A percentile compares a stretch with the other conserved stretches of the same genome.
phyloP scores from a whole-genome alignment of 495 filamentous ascomycete species.

The Penicillium cinerascens region DNA sequence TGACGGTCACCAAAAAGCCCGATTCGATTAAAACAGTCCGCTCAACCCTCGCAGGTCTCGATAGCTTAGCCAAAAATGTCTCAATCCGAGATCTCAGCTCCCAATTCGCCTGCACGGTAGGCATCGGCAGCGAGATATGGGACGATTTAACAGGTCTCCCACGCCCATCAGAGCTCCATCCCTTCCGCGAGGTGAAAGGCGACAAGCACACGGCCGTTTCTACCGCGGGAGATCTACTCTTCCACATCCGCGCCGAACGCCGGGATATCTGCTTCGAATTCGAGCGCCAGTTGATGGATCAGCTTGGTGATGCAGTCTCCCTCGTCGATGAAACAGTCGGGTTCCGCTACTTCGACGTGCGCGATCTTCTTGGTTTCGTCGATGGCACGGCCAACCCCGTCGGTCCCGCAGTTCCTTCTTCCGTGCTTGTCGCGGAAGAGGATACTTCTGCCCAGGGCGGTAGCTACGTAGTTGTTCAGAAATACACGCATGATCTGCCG shows the following conservation, averaged over 20 bases:
- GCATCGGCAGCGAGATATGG: constrained; percentile 52
- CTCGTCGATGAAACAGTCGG: constrained; percentile 53
- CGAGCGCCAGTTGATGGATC: constrained; percentile 50
- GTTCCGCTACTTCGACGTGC: constrained; percentile 58
- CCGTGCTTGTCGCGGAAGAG: constrained; percentile 45
- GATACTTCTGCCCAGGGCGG: constrained; percentile 39
- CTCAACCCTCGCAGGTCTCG: constrained; percentile 42
- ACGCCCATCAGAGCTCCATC: constrained; percentile 49
- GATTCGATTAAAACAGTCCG: constrained; percentile 38
- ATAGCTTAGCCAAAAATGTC: constrained; percentile 51
- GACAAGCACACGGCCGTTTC: constrained; percentile 44
- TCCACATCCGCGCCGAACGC: constrained; percentile 56
- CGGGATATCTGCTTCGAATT: constrained; percentile 58
- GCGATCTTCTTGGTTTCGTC: constrained; percentile 58
- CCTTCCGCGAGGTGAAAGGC: constrained; percentile 47
- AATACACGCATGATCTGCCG: constrained; percentile 53
- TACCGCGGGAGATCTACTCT: constrained; percentile 53
- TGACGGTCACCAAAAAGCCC: constrained; percentile 35
- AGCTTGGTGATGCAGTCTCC: constrained; percentile 41
- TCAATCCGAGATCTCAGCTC: constrained; percentile 48
- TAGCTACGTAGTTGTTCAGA: constrained; percentile 57
- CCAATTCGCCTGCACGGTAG: constrained; percentile 51
- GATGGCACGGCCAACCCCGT: constrained; percentile 59
- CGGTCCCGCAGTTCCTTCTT: constrained; percentile 40
- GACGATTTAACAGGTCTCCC: constrained; percentile 41